Evolutionary conservation across 2,329 filamentous ascomycete species (phyloP).

Genomic region (Stemphylium beticola): DNA sequence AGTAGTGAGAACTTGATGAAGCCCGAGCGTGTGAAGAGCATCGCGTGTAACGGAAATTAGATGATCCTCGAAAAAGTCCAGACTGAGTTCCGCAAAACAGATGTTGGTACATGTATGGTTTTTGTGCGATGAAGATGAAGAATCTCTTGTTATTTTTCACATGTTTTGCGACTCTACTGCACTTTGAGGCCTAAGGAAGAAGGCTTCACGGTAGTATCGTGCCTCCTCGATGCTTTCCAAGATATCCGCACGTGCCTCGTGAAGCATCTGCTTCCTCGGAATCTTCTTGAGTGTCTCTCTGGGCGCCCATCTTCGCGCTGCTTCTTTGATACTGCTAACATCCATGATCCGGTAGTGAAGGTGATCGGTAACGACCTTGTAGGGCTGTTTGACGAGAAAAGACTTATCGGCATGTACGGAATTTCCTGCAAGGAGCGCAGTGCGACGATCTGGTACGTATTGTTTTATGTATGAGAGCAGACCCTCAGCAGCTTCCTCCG

Average conservation of each 20-base stretch:
- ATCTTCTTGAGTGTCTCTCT: conserved; percentile 64
- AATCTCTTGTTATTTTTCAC: background rate
- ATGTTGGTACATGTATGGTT: no score
- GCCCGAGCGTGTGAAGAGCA: no score
- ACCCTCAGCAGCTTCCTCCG: conserved; percentile 72
- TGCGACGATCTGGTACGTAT: conserved; percentile 69
- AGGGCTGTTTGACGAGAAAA: conserved; percentile 79
- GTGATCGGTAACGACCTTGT: conserved; percentile 73
- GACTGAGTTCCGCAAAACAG: no score
- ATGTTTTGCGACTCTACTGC: background rate
- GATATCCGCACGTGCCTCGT: conserved; percentile 88
- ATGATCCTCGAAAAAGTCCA: no score
- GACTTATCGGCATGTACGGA: conserved; percentile 88
- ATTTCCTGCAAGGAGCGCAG: conserved; percentile 84
- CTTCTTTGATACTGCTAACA: conserved; percentile 92
- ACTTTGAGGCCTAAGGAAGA: conserved; percentile 59
- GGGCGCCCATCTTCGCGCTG: conserved; percentile 78
- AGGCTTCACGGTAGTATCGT: conserved; percentile 74
- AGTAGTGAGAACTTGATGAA: no score
- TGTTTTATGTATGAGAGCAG: conserved; percentile 80
- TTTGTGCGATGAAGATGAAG: no score
- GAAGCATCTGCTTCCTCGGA: conserved; percentile 75
- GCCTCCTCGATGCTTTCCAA: conserved; percentile 95
- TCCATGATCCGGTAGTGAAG: conserved; percentile 91
- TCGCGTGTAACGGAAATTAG: no score